These are phyloP conservation scores for Mycena crocata DNA, from an alignment of 768 basidiomycete species.

Conservation along the genomic window DNA sequence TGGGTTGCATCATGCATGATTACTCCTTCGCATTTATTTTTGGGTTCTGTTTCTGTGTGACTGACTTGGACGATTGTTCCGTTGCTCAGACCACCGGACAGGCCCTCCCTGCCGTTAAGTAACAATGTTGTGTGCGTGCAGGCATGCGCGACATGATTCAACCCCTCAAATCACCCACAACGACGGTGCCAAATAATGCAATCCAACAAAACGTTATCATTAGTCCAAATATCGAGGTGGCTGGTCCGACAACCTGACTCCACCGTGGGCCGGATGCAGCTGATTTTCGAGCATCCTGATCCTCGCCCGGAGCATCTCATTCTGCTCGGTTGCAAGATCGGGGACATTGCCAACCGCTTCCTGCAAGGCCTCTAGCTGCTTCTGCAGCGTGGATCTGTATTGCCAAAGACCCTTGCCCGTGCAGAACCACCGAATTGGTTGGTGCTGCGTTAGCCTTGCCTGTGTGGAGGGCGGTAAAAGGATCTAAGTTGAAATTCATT, in stretches of 20 bases:
- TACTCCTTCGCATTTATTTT: no score
- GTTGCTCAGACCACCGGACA: no score
- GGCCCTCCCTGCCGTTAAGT: no score
- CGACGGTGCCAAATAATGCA: no score
- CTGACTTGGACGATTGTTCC: no score
- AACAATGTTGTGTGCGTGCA: no score
- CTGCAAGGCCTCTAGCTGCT: not conserved
- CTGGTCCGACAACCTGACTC: not conserved
- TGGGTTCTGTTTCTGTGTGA: no score
- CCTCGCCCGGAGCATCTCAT: not conserved
- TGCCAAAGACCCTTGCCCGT: not conserved
- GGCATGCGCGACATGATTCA: no score
- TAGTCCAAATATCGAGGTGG: not conserved
- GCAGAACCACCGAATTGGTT: not conserved
- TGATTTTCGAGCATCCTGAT: not conserved
- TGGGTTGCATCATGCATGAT: no score
- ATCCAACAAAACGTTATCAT: no score
- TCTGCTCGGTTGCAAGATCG: not conserved
- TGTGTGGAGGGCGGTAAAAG: not conserved
- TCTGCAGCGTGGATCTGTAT: not conserved
- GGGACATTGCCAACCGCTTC: not conserved
- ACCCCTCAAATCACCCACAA: no score
- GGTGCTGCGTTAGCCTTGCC: not conserved
- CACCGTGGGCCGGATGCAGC: no score
- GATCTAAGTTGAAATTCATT: not conserved